Conservation (phyloP, 2,329 filamentous ascomycete species). For the Samsoniella hepiali region DNA sequence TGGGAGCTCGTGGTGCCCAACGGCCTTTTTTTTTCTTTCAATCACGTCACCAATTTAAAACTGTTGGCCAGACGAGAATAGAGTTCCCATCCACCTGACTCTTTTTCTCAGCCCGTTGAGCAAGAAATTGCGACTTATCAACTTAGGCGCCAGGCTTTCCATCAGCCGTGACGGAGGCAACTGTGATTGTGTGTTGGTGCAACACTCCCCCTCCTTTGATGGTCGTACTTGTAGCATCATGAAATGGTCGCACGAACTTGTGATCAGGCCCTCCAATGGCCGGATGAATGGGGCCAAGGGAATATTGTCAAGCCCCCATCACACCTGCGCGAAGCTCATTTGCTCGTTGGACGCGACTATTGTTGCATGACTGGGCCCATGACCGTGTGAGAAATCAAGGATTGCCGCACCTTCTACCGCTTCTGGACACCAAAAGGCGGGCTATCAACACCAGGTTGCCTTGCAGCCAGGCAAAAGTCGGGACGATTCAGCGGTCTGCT, state of each 20-base stretch:
- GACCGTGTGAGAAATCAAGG: not conserved
- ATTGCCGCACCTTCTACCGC: not conserved
- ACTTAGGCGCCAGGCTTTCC: conserved; percentile 1
- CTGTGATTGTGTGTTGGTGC: conserved; percentile 8
- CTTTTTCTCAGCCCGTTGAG: not conserved
- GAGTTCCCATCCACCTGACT: not conserved
- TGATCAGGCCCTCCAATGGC: not conserved
- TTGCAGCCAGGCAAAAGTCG: no score
- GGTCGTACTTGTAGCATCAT: not conserved
- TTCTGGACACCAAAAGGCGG: not conserved
- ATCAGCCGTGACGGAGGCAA: not conserved
- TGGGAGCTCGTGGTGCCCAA: not conserved
- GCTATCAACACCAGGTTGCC: not conserved
- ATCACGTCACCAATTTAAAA: not conserved
- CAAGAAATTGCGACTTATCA: not conserved
- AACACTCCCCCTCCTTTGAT: not conserved
- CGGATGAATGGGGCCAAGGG: not conserved
- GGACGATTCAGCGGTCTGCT: not conserved
- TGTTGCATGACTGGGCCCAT: not conserved
- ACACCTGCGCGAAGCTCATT: not conserved
- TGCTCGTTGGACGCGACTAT: not conserved
- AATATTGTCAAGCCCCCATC: not conserved
- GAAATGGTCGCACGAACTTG: conserved; percentile 7
- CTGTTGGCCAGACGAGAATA: not conserved
- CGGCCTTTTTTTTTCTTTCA: not conserved